Conservation (phyloP, 2,329 filamentous ascomycete species). For the Aureobasidium sp. region DNA sequence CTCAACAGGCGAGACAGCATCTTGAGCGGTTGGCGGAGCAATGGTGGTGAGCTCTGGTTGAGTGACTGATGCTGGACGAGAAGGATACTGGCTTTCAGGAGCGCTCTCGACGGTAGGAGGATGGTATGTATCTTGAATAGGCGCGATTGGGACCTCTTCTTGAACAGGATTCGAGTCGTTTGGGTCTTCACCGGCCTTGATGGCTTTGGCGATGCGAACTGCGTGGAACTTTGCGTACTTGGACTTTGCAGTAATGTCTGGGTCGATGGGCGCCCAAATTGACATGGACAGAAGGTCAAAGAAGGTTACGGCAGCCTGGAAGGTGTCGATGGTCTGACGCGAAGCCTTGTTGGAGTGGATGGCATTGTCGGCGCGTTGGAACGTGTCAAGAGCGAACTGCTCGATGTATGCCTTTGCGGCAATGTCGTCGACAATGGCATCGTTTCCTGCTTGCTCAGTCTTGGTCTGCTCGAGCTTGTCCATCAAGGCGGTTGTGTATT, state of each 20-base stretch:
- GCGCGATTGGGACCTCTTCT: slow-evolving; percentile 47
- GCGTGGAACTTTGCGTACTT: slow-evolving; percentile 98
- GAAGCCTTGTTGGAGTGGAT: slow-evolving; percentile 79
- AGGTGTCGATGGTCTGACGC: slow-evolving; percentile 88
- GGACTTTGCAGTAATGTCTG: slow-evolving; percentile 75
- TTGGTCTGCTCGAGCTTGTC: slow-evolving; percentile 85
- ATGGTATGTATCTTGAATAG: slow-evolving; percentile 20
- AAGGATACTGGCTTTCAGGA: slow-evolving; percentile 49
- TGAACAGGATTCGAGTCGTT: slow-evolving; percentile 81
- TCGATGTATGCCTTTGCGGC: slow-evolving; percentile 89
- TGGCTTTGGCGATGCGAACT: slow-evolving; percentile 78
- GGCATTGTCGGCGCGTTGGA: slow-evolving; percentile 74
- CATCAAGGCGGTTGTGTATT: slow-evolving; percentile 78
- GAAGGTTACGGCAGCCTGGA: slow-evolving; percentile 87
- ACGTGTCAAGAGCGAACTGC: slow-evolving; percentile 85
- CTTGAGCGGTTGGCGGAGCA: slow-evolving; percentile 36
- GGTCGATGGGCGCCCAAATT: slow-evolving; percentile 72
- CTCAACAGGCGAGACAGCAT: slow-evolving; percentile 42
- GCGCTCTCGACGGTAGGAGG: slow-evolving; percentile 55
- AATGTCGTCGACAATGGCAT: slow-evolving; percentile 76
- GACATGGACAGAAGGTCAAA: slow-evolving; percentile 66
- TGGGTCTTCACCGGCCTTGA: slow-evolving; percentile 85
- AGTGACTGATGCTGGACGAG: slow-evolving; percentile 23
- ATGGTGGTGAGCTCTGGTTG: slow-evolving; percentile 19
- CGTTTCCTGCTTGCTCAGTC: slow-evolving; percentile 64